Conservation (phyloP, 73 alveolate genomes). For the Paramecium sonneborni region DNA sequence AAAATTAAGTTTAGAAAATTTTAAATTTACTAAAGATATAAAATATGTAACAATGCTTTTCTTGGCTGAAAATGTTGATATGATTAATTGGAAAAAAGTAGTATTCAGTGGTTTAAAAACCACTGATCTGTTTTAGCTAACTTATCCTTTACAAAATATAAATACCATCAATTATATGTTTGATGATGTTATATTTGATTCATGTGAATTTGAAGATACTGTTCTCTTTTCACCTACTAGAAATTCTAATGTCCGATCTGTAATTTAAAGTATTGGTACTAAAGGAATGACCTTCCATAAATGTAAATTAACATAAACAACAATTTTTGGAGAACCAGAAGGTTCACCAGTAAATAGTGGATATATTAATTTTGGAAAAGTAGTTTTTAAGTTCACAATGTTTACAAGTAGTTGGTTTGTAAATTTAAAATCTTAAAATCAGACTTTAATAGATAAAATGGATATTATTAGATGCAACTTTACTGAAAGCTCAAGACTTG, state of each 20-base stretch:
- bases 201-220: not conserved
- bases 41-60: not conserved
- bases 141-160: not conserved
- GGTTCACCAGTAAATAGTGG: not conserved
- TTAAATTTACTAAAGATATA: not conserved
- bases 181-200: not conserved
- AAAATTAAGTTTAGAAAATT: not conserved
- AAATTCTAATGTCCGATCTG: not conserved
- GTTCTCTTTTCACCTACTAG: not conserved
- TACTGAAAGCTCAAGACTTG: not conserved
- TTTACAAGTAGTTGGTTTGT: not conserved
- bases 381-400: not conserved
- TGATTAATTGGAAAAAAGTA: not conserved
- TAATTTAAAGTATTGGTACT: not conserved
- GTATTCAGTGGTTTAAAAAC: not conserved
- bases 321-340: not conserved
- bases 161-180: not conserved
- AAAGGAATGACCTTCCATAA: not conserved
- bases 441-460: not conserved
- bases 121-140: not conserved
- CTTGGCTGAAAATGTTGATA: not conserved
- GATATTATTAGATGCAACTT: conserved; percentile 2
- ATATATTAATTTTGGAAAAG: not conserved
- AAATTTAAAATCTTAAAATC: not conserved
- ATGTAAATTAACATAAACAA: not conserved